Evolutionary conservation across 305 asterid species (phyloP).

Genomic region (Plantago rigida): DNA sequence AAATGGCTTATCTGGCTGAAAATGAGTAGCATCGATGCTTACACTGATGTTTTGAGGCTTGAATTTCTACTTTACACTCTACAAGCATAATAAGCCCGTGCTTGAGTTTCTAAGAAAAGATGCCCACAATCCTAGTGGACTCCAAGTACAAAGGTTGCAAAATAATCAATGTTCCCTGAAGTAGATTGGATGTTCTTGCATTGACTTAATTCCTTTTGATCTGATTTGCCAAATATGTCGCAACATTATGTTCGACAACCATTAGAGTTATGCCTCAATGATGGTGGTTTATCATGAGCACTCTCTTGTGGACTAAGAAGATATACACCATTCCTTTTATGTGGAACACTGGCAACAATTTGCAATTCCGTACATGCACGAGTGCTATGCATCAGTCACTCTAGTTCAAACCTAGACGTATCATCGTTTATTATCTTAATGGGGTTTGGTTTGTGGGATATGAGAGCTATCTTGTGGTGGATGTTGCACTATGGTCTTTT

Average conservation of each 20-base stretch:
- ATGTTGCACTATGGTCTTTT: background rate
- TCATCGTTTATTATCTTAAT: background rate
- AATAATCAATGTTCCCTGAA: conserved; percentile 16
- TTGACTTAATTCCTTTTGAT: conserved; percentile 8
- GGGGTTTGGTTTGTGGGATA: background rate
- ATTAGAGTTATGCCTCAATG: conserved; percentile 4
- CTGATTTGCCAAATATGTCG: background rate
- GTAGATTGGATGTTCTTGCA: background rate
- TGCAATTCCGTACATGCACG: background rate
- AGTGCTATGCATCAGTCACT: background rate
- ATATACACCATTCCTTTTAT: background rate
- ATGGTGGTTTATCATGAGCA: background rate
- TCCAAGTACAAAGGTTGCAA: conserved; percentile 22
- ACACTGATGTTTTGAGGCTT: conserved; percentile 14
- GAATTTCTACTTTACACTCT: conserved; percentile 12
- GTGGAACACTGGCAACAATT: too few species aligned
- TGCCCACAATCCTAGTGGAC: conserved; percentile 19
- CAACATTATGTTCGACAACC: background rate
- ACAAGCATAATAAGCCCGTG: conserved; percentile 15
- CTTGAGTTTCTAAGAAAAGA: conserved; percentile 17
- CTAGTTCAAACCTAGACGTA: too few species aligned
- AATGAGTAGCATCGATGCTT: conserved; percentile 2
- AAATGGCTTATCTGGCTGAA: conserved; percentile 19
- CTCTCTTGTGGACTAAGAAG: background rate
- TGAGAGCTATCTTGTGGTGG: background rate